Base-by-base conservation (phyloP, 2,329 filamentous ascomycete genomes). In the Hymenoscyphus repandus region DNA sequence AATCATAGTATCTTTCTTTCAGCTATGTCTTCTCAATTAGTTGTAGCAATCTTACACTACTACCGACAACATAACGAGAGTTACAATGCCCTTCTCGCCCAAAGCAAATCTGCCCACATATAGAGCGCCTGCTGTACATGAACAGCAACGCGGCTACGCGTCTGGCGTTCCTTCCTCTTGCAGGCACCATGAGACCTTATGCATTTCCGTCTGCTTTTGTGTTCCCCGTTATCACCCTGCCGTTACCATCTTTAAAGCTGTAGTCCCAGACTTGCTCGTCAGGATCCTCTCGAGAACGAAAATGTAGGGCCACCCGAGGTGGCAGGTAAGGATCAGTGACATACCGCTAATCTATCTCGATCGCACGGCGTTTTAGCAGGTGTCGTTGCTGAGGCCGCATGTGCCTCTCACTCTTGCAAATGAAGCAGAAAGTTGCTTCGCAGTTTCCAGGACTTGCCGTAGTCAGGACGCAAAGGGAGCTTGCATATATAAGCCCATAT, bases 251-350 rank as follows among this genome's bases (percentile, higher is more conserved):
- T 58, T 51, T 63, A 41, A 61, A 64, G 49, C 55, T 56, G 50
- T 62, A 62, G 18, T 58, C 52, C 59, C 52, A 61, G 41, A 60
- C 43, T 43, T 63, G 57, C 59, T 63, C 54, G 52, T 64, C 53
- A 56, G 58, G 57, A 60, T 63, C 56, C 49, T 62, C 58, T 54
- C 48, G 51, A 39, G 57, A 57, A 56, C 53, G 51, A 54, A 63
- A 59, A 58, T 56, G 52, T 59, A 48, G 61, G 50, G 59, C 55
- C 42, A 50, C 55, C 49, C 53, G 58, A 62, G 58, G 59, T 51
- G 58, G 60, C 44, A 62, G 45, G 58, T 58, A 31, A 52, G 51
- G 57, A 63, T 62, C 48, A 44, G 61, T 62, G 20, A 54, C 7
- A 27, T 27, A 27, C 7, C 22, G 22, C 22, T 7, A 27, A 27